Conservation (phyloP, 2,329 filamentous ascomycete genomes). For the Lecanosticta acicola region DNA sequence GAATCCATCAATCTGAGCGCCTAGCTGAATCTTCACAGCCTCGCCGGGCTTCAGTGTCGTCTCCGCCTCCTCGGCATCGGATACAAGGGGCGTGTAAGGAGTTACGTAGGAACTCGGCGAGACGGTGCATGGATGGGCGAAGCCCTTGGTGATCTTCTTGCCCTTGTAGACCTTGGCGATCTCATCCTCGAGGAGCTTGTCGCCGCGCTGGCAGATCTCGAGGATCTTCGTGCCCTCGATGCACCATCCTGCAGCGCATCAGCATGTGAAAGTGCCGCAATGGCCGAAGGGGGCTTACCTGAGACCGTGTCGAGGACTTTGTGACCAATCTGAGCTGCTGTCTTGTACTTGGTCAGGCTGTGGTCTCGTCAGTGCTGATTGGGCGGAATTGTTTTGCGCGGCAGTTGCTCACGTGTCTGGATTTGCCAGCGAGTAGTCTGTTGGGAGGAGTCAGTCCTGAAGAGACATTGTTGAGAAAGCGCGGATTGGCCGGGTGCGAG, state of each 20-base stretch:
- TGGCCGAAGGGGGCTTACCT: slow-evolving; percentile 40
- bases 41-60: slow-evolving; percentile 77
- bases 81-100: slow-evolving; percentile 86
- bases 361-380: slow-evolving; percentile 90
- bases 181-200: slow-evolving; percentile 91
- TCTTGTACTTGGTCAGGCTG: slow-evolving; percentile 99
- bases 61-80: slow-evolving; percentile 79
- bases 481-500: neutral
- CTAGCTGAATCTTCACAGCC: slow-evolving; percentile 95
- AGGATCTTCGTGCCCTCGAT: slow-evolving; percentile 87
- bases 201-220: slow-evolving; percentile 89
- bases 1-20: slow-evolving; percentile 96
- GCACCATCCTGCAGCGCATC: slow-evolving; percentile 52
- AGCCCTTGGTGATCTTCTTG: slow-evolving; percentile 94
- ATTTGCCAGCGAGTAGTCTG: slow-evolving; percentile 36
- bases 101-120: slow-evolving; percentile 93
- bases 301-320: slow-evolving; percentile 85
- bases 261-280: slow-evolving; percentile 10
- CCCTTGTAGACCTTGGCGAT: slow-evolving; percentile 94
- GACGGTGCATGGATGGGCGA: slow-evolving; percentile 89
- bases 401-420: slow-evolving; percentile 33
- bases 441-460: slow-evolving; percentile 9
- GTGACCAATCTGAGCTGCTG: slow-evolving; percentile 87
- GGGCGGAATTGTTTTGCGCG: neutral
- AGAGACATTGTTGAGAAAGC: neutral